Evolutionary conservation across 352 stramenopile species (phyloP).

Genomic region (Globisporangium spinosum): DNA sequence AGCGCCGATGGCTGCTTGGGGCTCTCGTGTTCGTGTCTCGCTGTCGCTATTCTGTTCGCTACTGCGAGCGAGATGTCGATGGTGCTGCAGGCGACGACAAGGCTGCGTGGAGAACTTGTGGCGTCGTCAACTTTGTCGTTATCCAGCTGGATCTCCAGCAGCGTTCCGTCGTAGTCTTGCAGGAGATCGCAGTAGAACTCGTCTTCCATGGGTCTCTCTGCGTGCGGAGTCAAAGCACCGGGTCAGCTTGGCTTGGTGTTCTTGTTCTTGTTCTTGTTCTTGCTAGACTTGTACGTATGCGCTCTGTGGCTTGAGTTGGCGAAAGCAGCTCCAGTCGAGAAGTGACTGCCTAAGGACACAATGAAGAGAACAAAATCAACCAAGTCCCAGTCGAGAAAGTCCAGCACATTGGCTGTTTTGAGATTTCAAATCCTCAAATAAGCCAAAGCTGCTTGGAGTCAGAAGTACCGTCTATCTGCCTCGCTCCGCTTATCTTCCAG

Average conservation of each 20-base stretch:
- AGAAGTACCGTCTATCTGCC: not conserved
- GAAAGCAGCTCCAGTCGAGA: slow-evolving; percentile 7
- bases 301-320: not conserved
- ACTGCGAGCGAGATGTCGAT: slow-evolving; percentile 3
- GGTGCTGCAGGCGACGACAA: not conserved
- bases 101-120: not conserved
- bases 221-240: not conserved
- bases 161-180: slow-evolving; percentile 21
- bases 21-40: not conserved
- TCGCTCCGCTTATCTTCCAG: not conserved
- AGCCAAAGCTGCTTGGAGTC: not conserved
- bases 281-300: not conserved
- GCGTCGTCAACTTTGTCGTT: slow-evolving; percentile 5
- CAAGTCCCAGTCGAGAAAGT: not conserved
- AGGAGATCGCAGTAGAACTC: slow-evolving; percentile 31
- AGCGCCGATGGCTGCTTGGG: not conserved
- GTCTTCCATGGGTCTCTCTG: slow-evolving; percentile 10
- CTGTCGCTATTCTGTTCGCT: not conserved
- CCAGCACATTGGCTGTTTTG: not conserved
- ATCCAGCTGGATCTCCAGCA: slow-evolving; percentile 36
- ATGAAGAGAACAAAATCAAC: not conserved
- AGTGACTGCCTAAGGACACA: not conserved
- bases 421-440: not conserved
- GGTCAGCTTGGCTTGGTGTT: not conserved
- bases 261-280: not conserved